Conservation (phyloP, 2,329 filamentous ascomycete genomes). For the Myrmaecium sp. region DNA sequence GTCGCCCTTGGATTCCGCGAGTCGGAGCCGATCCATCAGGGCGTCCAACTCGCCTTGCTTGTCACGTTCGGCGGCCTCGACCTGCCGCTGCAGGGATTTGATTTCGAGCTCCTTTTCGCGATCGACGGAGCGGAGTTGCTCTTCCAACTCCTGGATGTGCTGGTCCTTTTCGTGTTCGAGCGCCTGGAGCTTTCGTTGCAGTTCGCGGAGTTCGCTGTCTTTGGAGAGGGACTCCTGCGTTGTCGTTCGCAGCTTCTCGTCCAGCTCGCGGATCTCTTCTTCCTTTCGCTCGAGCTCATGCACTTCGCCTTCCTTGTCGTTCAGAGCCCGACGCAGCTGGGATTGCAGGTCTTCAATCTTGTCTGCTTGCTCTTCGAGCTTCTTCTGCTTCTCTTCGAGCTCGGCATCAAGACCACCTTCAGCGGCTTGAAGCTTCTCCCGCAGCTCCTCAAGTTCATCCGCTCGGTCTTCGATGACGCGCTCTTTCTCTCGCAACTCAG, state of each 20-base stretch:
- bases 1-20: constrained; percentile 23
- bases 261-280: constrained; percentile 24
- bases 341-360: constrained; percentile 18
- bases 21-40: constrained; percentile 21
- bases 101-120: constrained; percentile 21
- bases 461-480: constrained; percentile 20
- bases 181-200: constrained; percentile 17
- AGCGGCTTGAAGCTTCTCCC: constrained; percentile 14
- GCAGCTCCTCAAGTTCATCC: constrained; percentile 18
- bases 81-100: constrained; percentile 17
- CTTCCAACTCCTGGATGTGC: constrained; percentile 14
- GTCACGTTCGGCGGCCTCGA: constrained; percentile 14
- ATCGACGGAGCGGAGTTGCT: constrained; percentile 15
- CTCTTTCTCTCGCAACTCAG: constrained; percentile 18
- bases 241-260: constrained; percentile 22
- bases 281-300: constrained; percentile 18
- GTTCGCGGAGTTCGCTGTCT: constrained; percentile 17
- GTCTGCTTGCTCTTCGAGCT: constrained; percentile 16
- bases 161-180: constrained; percentile 13
- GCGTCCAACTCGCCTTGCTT: constrained; percentile 25
- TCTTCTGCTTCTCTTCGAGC: constrained; percentile 14
- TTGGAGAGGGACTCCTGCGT: constrained; percentile 20
- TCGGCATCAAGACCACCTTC: constrained; percentile 14
- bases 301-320: too few species aligned
- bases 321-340: constrained; percentile 9